Base-by-base conservation (phyloP, 352 stramenopile genomes). In the Albugo laibachii region DNA sequence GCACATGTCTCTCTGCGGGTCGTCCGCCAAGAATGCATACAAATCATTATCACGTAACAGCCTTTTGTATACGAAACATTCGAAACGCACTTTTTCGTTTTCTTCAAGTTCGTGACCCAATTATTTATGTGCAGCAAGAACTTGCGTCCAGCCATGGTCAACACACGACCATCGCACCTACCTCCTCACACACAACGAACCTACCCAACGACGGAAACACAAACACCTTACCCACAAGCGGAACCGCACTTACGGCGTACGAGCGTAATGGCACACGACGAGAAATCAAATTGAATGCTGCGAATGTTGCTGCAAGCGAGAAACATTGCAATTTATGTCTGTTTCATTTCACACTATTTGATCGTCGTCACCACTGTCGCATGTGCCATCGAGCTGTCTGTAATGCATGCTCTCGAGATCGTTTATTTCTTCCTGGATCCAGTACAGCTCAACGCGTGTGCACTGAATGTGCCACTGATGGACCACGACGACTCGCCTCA, bases 311-410 rank as follows among this genome's bases (percentile, higher is more conserved):
- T 73, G 73, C 14, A 65, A 92, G 80, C 52, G 77, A 85, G 57
- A 84, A 84, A 58, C 74, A 92, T 59, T 93, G 80, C 60, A 89
- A 93, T 56, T 56, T 88, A 47, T 93, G 80, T 57, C 54, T 89
- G 36, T 91, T 89, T 61, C 75, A 88, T 61, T 93, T 93, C 49
- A 89, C 77, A 49, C 73, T 93, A 45, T 89, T 93, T 45, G 76
- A 91, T 49, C 75, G 80, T 15, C 78, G 79, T 43, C 80, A 93
- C 53, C 80, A 93, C 53, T 93, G 80, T 47, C 80, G 80, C 40
- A 87, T 93, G 69, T 93, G 80, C 49, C 77, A 89, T 50, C 77
- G 78, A 20, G 78, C 79, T 1, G 74, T 93, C 4, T 93, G 80
- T 58, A 89, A 89, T 39, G 78, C 79, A 0, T 93, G 80, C 53